phyloP scores from a whole-genome alignment of 176 grass and related monocot genomes.

The Hyparrhenia diplandra region DNA sequence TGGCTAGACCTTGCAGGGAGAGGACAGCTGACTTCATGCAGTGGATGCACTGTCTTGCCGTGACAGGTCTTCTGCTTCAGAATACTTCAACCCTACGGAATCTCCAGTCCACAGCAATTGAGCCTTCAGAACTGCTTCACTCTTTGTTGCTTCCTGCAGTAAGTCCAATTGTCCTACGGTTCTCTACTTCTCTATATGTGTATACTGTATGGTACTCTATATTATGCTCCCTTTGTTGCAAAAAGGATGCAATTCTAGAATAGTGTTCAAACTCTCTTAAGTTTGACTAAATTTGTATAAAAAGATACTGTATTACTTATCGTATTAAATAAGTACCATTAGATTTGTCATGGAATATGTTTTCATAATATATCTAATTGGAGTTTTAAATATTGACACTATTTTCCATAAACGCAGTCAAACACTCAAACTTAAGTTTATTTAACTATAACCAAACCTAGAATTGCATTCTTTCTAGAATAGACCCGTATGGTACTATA shows the following conservation, averaged over 20 bases:
- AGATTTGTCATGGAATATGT: background rate
- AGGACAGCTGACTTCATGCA: constrained; percentile 78
- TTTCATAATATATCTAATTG: background rate
- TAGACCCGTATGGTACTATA: background rate
- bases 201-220: constrained; percentile 7
- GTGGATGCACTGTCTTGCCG: constrained; percentile 88
- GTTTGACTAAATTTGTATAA: background rate
- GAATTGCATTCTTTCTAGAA: background rate
- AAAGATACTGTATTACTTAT: background rate
- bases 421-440: background rate
- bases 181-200: background rate
- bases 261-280: background rate
- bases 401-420: background rate
- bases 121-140: constrained; percentile 65
- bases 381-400: background rate
- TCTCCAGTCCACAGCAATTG: constrained; percentile 61
- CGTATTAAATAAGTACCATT: background rate
- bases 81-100: constrained; percentile 50
- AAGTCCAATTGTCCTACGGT: constrained; percentile 27
- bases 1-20: constrained; percentile 70
- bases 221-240: background rate
- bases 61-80: constrained; percentile 84
- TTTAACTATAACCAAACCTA: background rate
- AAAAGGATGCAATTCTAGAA: background rate
- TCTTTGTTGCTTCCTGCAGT: constrained; percentile 91